Evolutionary conservation across 306 rosid species (phyloP).

Genomic region (Elaeagnus macrophylla): DNA sequence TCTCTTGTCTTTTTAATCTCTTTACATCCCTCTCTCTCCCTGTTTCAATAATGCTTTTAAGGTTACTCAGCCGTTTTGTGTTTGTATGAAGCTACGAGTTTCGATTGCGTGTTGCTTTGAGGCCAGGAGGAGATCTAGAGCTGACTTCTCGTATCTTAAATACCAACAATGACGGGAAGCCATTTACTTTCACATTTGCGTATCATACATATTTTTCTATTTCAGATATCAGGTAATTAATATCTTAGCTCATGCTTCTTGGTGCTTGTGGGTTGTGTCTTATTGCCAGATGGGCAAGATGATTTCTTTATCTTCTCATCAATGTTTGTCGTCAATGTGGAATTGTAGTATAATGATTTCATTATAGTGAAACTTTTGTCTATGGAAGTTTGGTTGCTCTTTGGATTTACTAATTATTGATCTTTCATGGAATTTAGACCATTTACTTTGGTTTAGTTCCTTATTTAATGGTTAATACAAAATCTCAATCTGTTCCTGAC

Average conservation of each 20-base stretch:
- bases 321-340: no score
- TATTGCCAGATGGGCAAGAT: no score
- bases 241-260: constrained; percentile 9
- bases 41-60: background rate
- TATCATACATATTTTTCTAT: constrained; percentile 91
- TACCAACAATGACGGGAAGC: constrained; percentile 82
- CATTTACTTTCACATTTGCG: constrained; percentile 84
- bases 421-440: no score
- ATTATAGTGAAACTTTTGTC: no score
- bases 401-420: no score
- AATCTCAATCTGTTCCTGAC: no score
- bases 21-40: background rate
- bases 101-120: constrained; percentile 80
- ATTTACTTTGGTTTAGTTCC: no score
- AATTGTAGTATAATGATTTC: no score
- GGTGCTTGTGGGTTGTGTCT: background rate
- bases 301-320: no score
- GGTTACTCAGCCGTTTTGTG: background rate
- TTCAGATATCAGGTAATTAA: constrained; percentile 71
- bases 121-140: constrained; percentile 84
- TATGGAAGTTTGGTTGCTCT: no score
- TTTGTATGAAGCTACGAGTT: constrained; percentile 58
- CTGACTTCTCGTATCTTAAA: constrained; percentile 88
- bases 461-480: no score
- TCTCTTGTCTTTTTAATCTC: background rate